phyloP scores from a whole-genome alignment of 2,329 filamentous ascomycete species.

The Colletotrichum trifolii region DNA sequence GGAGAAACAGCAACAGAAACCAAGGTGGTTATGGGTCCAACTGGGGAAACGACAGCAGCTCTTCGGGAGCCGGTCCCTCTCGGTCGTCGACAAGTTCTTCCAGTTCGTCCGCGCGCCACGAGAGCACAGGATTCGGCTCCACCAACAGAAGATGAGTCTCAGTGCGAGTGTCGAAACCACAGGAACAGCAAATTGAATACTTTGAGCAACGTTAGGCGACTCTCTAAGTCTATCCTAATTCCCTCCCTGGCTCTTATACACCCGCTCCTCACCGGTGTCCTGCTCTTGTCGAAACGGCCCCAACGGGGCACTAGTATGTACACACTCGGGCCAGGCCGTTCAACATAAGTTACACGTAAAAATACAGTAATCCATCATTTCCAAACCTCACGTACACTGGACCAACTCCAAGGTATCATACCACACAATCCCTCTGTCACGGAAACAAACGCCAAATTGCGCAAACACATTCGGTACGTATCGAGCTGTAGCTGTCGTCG shows the following conservation, averaged over 20 bases:
- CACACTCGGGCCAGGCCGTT: constrained; percentile 31
- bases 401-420: constrained; percentile 36
- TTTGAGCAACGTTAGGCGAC: constrained; percentile 29
- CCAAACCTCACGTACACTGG: constrained; percentile 33
- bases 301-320: constrained; percentile 29
- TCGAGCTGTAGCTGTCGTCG: not conserved
- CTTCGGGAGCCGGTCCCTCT: constrained; percentile 48
- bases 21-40: constrained; percentile 41
- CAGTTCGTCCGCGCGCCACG: constrained; percentile 64
- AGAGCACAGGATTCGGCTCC: constrained; percentile 79
- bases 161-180: not conserved
- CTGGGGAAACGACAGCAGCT: constrained; percentile 45
- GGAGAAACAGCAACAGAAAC: constrained; percentile 41
- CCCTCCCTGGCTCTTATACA: constrained; percentile 9
- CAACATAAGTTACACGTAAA: constrained; percentile 36
- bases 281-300: constrained; percentile 10
- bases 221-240: constrained; percentile 35
- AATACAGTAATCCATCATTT: constrained; percentile 37
- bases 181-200: constrained; percentile 20
- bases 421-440: constrained; percentile 27
- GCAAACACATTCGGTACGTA: constrained; percentile 13
- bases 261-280: constrained; percentile 4
- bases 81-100: constrained; percentile 52
- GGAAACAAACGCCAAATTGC: constrained; percentile 33
- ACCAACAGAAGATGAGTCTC: constrained; percentile 65